Base-by-base conservation (phyloP, 2,329 filamentous ascomycete species). In the Fusarium palustre region DNA sequence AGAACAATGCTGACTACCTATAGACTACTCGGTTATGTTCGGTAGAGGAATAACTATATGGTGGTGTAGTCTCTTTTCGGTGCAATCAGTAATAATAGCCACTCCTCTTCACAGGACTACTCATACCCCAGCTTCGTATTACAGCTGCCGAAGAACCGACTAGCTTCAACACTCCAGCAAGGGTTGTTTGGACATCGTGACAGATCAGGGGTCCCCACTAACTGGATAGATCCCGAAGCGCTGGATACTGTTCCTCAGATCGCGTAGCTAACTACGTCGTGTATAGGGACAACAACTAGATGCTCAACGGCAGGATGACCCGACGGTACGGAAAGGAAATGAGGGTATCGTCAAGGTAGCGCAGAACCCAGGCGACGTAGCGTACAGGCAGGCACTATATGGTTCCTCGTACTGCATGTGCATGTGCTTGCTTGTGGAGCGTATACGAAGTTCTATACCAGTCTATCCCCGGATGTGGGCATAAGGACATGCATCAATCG, bases 381-480 rank as follows among this genome's bases (percentile, higher is more conserved):
- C 64, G 8, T 76, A 66, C 58, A 61, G 3, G 28, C 39, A 25
- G n/a, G 20, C 11, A 53, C 60, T 41, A 74, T 72, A 64, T 64
- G 71, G 38, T 34, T 78, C 33, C 64, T 76, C 6, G 60, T 78
- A 4, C 34, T 62, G 15, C 73, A 81, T 49, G 73, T 76, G 16
- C 68, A 81, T 49, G 73, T 76, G 16, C 68, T 79, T 3, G 68
- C 61, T 5, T 68, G 75, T 31, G 82, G 80, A 8, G 81, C 80
- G 3, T 82, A 81, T 57, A 82, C 81, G 1, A 80, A 81, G 68
- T 59, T 83, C 3, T 83, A 72, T 50, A 78, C 80, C 34, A 81
- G 79, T 1, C 69, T 82, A 49, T 79, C 79, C 1, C 74, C 77
- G 1, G 79, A 82, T 4, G 71, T 82, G 49, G 71, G 78, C 2